phyloP scores from a whole-genome alignment of 331 rosid species.

The Pyrus hybrid region DNA sequence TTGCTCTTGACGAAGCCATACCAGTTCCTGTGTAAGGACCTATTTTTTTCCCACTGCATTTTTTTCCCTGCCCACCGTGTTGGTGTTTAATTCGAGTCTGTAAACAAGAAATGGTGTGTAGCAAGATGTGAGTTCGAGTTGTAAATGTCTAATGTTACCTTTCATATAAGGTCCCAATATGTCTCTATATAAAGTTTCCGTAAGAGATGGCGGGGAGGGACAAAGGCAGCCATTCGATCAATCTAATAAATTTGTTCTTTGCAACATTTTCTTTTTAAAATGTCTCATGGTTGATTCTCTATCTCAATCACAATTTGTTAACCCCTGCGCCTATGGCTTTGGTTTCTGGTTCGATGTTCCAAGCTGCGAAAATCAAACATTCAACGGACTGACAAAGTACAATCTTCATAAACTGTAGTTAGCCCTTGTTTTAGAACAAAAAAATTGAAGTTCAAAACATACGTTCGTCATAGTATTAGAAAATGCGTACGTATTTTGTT shows the following conservation, averaged over 20 bases:
- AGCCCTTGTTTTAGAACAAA: no score
- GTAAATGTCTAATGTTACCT: conserved; percentile 40
- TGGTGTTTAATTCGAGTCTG: conserved; percentile 30
- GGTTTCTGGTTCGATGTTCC: no score
- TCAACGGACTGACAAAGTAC: no score
- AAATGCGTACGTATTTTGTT: no score
- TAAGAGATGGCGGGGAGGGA: conserved; percentile 6
- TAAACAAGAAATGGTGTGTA: conserved; percentile 35
- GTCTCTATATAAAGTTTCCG: not conserved
- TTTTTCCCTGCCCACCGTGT: conserved; percentile 13
- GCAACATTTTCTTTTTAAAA: not conserved
- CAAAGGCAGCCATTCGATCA: not conserved
- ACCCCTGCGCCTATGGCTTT: no score
- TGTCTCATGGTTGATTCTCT: not conserved
- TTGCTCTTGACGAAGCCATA: conserved; percentile 83
- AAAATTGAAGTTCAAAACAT: no score
- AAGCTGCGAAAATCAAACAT: no score
- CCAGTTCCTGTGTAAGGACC: conserved; percentile 69
- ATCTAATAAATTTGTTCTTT: conserved; percentile 14
- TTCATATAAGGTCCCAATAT: not conserved
- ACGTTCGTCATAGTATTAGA: no score
- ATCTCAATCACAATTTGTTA: not conserved
- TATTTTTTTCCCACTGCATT: conserved; percentile 14
- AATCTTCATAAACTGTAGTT: no score
- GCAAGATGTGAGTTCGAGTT: conserved; percentile 34